A percentile compares a stretch with the other conserved stretches of the same genome.
phyloP scores from a whole-genome alignment of 768 basidiomycete species.

The Mycena latifolia region DNA sequence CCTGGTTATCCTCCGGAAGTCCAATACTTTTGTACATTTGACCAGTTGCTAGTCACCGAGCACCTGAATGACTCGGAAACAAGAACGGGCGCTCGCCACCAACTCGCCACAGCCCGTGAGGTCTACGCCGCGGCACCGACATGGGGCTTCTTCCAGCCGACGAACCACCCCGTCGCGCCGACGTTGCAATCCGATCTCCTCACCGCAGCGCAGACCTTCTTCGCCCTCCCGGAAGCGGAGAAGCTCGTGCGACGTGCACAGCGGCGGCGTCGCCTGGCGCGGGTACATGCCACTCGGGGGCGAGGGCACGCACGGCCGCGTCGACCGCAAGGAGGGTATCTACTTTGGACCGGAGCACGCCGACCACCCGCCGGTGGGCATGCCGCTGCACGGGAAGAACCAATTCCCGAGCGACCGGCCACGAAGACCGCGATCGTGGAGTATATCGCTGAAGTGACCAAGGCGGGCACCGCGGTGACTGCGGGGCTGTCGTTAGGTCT shows the following conservation, averaged over 20 bases:
- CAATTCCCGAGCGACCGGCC: slow-evolving; percentile 5
- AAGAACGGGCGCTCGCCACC: too few relatives aligned
- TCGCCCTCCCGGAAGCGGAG: slow-evolving; percentile 18
- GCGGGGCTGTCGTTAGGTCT: slow-evolving; percentile 10
- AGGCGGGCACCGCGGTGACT: slow-evolving; percentile 5
- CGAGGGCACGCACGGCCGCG: slow-evolving; percentile 31
- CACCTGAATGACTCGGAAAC: too few relatives aligned
- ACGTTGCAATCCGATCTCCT: slow-evolving; percentile 7
- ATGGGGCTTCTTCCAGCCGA: slow-evolving; percentile 14
- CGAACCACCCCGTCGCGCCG: slow-evolving; percentile 1
- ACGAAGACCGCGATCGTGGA: neutral
- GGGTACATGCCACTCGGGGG: slow-evolving; percentile 37
- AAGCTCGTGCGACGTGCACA: slow-evolving; percentile 32
- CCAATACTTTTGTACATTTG: too few relatives aligned
- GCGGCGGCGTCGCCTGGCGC: slow-evolving; percentile 36
- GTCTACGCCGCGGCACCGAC: slow-evolving; percentile 7
- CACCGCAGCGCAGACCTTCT: slow-evolving; percentile 4
- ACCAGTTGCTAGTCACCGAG: too few relatives aligned
- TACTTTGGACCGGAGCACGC: slow-evolving; percentile 33
- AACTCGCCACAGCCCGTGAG: slow-evolving; percentile 1
- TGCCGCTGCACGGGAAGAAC: slow-evolving; percentile 16
- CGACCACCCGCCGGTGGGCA: slow-evolving; percentile 13
- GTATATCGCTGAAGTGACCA: neutral
- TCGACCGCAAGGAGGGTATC: slow-evolving; percentile 35
- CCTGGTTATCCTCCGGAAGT: too few relatives aligned